Base-by-base conservation (phyloP, 352 stramenopile genomes). In the Globisporangium spiculum region DNA sequence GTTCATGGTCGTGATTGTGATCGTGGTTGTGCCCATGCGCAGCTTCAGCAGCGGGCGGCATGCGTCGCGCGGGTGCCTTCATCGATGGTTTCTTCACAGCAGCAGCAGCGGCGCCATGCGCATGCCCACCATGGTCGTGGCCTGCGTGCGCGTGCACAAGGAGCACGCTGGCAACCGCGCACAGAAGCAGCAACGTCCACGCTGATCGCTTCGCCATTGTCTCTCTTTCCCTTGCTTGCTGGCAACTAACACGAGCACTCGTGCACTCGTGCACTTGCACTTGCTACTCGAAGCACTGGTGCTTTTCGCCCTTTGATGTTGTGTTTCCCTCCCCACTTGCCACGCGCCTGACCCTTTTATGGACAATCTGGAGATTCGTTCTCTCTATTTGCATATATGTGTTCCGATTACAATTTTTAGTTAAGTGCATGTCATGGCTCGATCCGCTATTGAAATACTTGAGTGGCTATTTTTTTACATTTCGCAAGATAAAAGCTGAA, bases 41-140 rank as follows among this genome's bases (percentile, higher is more conserved):
- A 30, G 44, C 34, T 22, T 66, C 50, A 20, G 58, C 44, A 14
- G 48, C 22, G 8, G 57, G 30, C 22, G 65, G 57, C 32, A 59
- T 34, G 26, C 44, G 22, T 16, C 36, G 56, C 57, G 66, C 57
- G n/a, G 50, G 10, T 0, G 50, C 14, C n/a, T 56, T 26, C 2
- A 38, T 59, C 10, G 52, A 16, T 32, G 50, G 32, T 18, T 57
- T 46, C 36, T 27, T 61, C 41, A 53, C 41, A n/a, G 32, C n/a
- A 24, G 73, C 54, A 14, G 32, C n/a, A 14, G 71, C 54, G 12
- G 74, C 8, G 0, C 8, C 48, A 44, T 78, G 63, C 1, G 69
- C 53, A 38, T 76, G 61, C 9, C 12, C 9, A 32, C 75, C 50
- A 36, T 79, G 69, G 50, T 73, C 67, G 59, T 78, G 66, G 7